These are phyloP conservation scores for Colletotrichum coccodes DNA, from an alignment of 2,329 filamentous ascomycete genomes.

Conservation along the genomic window DNA sequence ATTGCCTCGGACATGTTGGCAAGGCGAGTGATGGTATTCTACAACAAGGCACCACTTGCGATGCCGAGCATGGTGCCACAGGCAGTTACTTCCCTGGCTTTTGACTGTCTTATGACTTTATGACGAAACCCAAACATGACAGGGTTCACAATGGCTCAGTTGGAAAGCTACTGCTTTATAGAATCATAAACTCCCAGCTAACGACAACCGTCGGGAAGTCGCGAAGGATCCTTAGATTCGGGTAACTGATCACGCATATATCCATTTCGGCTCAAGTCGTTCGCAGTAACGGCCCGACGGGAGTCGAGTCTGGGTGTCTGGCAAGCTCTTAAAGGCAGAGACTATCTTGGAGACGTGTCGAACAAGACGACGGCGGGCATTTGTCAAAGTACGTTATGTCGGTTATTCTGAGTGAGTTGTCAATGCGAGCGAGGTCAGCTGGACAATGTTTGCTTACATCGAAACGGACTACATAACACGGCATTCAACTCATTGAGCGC, in stretches of 20 bases:
- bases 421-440: not conserved
- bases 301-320: not conserved
- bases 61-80: too few species aligned
- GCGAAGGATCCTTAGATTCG: not conserved
- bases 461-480: not conserved
- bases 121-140: too few species aligned
- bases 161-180: too few species aligned
- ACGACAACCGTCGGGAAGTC: not conserved
- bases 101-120: not conserved
- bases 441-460: not conserved
- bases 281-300: slow-evolving; percentile 5
- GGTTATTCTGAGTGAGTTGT: not conserved
- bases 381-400: not conserved
- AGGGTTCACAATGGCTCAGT: too few species aligned
- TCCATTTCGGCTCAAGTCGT: not conserved
- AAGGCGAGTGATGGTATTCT: not conserved
- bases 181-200: not conserved
- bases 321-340: not conserved
- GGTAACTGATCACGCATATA: not conserved
- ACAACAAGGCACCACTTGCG: not conserved
- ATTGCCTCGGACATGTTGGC: not conserved
- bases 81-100: too few species aligned
- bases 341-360: too few species aligned
- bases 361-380: too few species aligned
- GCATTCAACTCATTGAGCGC: too few species aligned